Evolutionary conservation across 306 rosid species (phyloP), one percentile per base, ranked within the genome.

Genomic region (Alnus rubra): DNA sequence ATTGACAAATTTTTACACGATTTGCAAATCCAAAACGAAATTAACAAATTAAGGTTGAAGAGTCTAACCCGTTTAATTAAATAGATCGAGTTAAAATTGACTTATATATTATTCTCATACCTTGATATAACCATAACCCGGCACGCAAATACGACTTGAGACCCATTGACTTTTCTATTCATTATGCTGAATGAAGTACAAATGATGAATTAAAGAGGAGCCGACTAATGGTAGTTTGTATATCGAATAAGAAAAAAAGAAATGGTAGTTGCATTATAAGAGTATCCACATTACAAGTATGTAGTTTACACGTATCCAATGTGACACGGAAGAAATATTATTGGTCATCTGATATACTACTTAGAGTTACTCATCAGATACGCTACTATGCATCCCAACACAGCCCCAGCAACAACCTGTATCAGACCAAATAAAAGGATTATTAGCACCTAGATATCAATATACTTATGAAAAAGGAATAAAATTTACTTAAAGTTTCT

Each of bases 401-500:
- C 18, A 51, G 93, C 91, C 78, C 98, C 98, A 16, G 94, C 94
- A 84, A 74, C 73, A 84, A 92, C 98, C 97, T 94, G 89, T 16
- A 69, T 35, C 68, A 74, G 49, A 37, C 76, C 75, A 59, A 58
- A 5, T 13, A 33, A 59, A 73, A 52, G 0, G 9, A 69, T 74
- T 67, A 56, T 4, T 16, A 50, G 59, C 48, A 68, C 82, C 56
- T 35, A 15, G 68, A 4, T 31, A 76, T 67, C 35, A 39, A 10
- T 37, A 28, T 48, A 9, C 37, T 3, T 62, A 18, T 14, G 54
- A 23, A 73, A 62, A 33, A 23, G 18, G 35, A 67, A 39, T 10
- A 7, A 39, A 67, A 37, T 39, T 6, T 33, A 63, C 33, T 58
- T 58, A 49, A 9, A 9, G 13, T 11, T 63, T 13, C 69, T 63